Evolutionary conservation across 1,284 basidiomycete genomes (phyloP), one percentile per base, ranked within the genome.

Genomic region (Heterobasidion annosum): DNA sequence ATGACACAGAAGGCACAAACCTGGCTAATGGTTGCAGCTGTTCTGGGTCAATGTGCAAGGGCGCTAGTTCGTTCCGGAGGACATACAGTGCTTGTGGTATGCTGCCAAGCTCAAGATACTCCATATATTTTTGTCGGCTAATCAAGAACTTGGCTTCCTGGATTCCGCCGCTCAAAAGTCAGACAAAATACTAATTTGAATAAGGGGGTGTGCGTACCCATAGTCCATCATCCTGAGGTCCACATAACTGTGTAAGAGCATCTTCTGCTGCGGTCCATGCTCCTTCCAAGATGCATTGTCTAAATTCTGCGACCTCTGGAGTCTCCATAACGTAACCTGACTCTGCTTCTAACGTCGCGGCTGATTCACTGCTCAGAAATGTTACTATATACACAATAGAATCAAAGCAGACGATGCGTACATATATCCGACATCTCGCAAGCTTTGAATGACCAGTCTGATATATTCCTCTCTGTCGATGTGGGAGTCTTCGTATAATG

Each of bases 121-220:
- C 96, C 46, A 99, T 78, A 68, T 98, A 99, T 71, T 97, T 95
- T 77, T 99, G 96, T 70, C 91, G 88, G 56, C 87, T 86, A 56
- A 99, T 88, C 59, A 95, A 74, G 69, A 96, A 97, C 59, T 79
- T 85, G 18, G 91, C 86, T 62, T 88, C 82, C 86, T 96, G 51
- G 37, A 32, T 13, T 15, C 5, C 13, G 13, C 54, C 32, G 34
- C 54, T 59, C 57, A 63, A 62, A 34, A 48, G 54, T 19, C 57
- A 63, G 56, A 54, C 50, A 49, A 59, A 61, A 57, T 13, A 50
- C 50, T 25, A 55, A 45, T 51, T 44, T 32, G 48, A 37, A 47
- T 18, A 53, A 5, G 48, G 48, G 40, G 54, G 51, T 10, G 42
- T 37, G 52, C 77, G 64, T 65, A 87, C 88, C 81, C 76, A 80